phyloP scores from a whole-genome alignment of 371 early-diverging fungal species.

The Apophysomyces variabilis region DNA sequence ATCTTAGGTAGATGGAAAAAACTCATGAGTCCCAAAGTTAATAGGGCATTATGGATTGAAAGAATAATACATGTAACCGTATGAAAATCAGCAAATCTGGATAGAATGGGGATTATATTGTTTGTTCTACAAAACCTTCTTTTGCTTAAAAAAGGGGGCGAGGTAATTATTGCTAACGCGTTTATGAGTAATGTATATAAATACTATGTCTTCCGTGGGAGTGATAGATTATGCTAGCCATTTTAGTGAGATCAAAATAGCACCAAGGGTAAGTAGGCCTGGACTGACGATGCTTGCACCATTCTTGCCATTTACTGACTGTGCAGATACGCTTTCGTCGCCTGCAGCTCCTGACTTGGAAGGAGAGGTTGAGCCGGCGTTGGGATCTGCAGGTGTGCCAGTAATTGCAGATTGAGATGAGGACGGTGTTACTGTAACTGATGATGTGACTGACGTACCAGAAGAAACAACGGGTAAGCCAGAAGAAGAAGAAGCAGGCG shows the following conservation, averaged over 20 bases:
- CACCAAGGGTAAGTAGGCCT: neutral
- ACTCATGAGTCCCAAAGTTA: no score
- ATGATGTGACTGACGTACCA: slow-evolving; percentile 15
- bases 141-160: no score
- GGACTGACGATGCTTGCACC: neutral
- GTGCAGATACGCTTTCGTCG: slow-evolving; percentile 16
- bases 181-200: no score
- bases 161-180: no score
- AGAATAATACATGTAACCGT: no score
- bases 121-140: no score
- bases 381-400: slow-evolving; percentile 7
- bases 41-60: no score
- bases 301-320: slow-evolving; percentile 17
- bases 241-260: neutral
- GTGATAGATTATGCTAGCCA: neutral
- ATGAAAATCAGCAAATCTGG: no score
- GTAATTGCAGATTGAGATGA: slow-evolving; percentile 10
- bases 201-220: neutral
- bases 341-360: slow-evolving; percentile 6
- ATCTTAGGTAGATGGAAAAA: no score
- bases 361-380: slow-evolving; percentile 3
- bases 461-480: neutral
- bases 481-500: neutral
- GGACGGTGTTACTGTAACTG: neutral
- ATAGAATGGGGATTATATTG: no score